A percentile compares a stretch with the other conserved stretches of the same genome.
phyloP scores from a whole-genome alignment of 345 rosid genomes.

The Rhizophora apiculata region DNA sequence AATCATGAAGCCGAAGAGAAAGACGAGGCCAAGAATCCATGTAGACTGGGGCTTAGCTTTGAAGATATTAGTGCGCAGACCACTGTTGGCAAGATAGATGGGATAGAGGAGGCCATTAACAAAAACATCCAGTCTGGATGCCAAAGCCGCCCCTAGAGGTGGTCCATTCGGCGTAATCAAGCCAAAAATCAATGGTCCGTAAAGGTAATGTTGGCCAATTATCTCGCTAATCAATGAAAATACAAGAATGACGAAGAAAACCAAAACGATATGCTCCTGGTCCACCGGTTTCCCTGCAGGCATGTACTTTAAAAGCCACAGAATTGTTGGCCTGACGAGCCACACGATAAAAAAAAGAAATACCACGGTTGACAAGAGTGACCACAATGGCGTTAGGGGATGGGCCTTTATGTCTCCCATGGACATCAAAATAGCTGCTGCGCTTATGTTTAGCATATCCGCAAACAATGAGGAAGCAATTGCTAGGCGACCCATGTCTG shows the following conservation, averaged over 20 bases:
- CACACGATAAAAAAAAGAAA: background rate
- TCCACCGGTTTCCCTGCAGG: constrained; percentile 1
- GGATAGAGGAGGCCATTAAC: constrained; percentile 10
- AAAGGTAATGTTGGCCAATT: constrained; percentile 12
- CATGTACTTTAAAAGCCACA: background rate
- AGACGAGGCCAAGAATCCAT: background rate
- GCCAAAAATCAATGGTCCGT: constrained; percentile 10
- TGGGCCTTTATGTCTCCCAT: background rate
- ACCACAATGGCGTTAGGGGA: background rate
- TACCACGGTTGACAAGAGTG: background rate
- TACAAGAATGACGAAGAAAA: background rate
- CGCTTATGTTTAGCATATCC: background rate
- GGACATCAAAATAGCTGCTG: background rate
- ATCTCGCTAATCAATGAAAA: constrained; percentile 3
- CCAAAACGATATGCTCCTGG: background rate
- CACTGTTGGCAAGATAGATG: constrained; percentile 9
- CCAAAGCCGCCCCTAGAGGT: constrained; percentile 14
- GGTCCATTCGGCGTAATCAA: constrained; percentile 12
- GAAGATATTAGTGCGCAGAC: constrained; percentile 7
- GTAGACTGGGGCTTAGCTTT: background rate
- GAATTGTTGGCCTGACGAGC: background rate
- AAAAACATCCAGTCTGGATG: background rate
- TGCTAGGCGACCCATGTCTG: constrained; percentile 13
- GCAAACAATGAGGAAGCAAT: constrained; percentile 1
- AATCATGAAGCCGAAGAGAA: background rate